Evolutionary conservation across 2,329 filamentous ascomycete species (phyloP).

Genomic region (Cordyceps javanica): DNA sequence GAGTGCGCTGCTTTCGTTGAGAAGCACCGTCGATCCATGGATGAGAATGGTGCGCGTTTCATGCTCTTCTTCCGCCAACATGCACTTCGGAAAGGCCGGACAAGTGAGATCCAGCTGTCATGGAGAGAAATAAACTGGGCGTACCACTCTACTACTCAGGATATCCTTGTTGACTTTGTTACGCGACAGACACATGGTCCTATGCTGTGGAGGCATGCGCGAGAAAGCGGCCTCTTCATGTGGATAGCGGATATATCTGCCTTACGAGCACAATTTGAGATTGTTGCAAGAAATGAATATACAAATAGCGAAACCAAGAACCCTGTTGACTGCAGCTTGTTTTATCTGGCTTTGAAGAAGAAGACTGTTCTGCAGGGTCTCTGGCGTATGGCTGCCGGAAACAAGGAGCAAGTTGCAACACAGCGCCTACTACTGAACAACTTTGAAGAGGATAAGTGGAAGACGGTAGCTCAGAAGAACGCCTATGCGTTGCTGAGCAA

Average conservation of each 20-base stretch:
- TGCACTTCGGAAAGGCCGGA: conserved; percentile 60
- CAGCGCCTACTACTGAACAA: conserved; percentile 80
- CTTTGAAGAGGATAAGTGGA: conserved; percentile 82
- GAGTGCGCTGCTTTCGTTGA: conserved; percentile 82
- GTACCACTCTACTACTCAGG: conserved; percentile 78
- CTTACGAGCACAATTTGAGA: conserved; percentile 71
- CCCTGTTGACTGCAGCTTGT: conserved; percentile 83
- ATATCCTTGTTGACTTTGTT: conserved; percentile 81
- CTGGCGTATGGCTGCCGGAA: conserved; percentile 91
- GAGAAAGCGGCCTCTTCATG: conserved; percentile 87
- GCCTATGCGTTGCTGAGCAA: conserved; percentile 92
- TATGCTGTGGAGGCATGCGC: conserved; percentile 78
- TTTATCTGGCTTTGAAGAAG: conserved; percentile 85
- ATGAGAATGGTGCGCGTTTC: conserved; percentile 83
- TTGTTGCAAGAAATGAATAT: conserved; percentile 90
- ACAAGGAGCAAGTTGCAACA: conserved; percentile 77
- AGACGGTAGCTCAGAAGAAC: conserved; percentile 86
- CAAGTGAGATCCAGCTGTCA: conserved; percentile 59
- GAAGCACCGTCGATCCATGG: conserved; percentile 80
- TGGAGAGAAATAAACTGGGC: conserved; percentile 84
- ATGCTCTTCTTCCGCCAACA: conserved; percentile 83
- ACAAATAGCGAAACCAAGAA: conserved; percentile 81
- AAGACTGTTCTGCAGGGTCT: conserved; percentile 85
- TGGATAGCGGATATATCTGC: conserved; percentile 77
- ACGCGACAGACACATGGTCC: conserved; percentile 71